Base-by-base conservation (phyloP, 1,139 yeast species). In the Yamadazyma diddensiae region DNA sequence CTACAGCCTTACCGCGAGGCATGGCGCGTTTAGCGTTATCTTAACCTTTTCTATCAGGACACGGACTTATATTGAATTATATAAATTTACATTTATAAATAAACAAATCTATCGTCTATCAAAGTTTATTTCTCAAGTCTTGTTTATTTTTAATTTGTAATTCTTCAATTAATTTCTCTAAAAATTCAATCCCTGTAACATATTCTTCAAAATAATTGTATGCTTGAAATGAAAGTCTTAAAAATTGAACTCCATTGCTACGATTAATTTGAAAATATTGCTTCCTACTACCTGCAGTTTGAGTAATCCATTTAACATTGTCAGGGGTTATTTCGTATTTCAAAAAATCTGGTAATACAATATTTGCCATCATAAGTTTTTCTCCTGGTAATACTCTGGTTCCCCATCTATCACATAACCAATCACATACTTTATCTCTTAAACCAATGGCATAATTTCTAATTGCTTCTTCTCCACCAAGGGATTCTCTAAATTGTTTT, bases 141-240 rank as follows among this genome's bases (percentile, higher is more conserved):
- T 18, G 6, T 18, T 18, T 18, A n/a, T n/a, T n/a, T n/a, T n/a
- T n/a, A n/a, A n/a, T n/a, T 18, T 18, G 20, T 6, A 18, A 6
- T 18, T 21, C 22, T 10, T 21, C n/a, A 13, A 11, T 5, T 7
- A 27, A 10, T 26, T 31, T 24, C 19, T 35, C 38, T 12, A 37
- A 28, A 9, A 21, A 80, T 6, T 62, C 62, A 21, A 66, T 53
- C 2, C 75, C 79, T 35, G 54, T 50, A 24, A 60, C 65, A 49
- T 66, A 80, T 45, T 82, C 88, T 6, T 56, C 57, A 20, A 73
- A 45, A 25, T 77, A 82, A 41, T 77, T 72, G 50, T 78, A 81
- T 6, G 77, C 55, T 46, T 80, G 84, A 26, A 78, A 78, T 26
- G 81, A 72, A 39, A 78, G 71, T 38, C 90, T 66, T 14, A 69